Evolutionary conservation across 805 yeast genomes (phyloP), one percentile per base, ranked within the genome.

Genomic region (Metschnikowia matae): DNA sequence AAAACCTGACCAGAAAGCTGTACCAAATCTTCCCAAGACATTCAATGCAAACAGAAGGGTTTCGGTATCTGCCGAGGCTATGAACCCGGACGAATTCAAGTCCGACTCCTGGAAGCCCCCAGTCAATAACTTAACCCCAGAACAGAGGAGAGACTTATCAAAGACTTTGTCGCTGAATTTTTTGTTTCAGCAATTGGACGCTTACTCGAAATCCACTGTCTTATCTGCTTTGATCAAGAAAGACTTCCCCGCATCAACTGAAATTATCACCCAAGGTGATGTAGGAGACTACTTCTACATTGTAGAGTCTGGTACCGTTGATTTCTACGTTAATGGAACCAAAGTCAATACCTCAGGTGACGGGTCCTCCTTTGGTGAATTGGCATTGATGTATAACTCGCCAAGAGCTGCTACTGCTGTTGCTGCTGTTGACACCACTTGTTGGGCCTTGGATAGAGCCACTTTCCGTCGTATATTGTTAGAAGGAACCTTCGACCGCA

Each of bases 351-450:
- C 86, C 1, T 79, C 88, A n/a, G 85, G 88, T 8, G 83, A 89
- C 37, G 97, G 98, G 6, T 82, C 96, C 4, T 84, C 92, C 41
- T 94, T 94, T 69, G 99, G 99, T 64, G 99, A 94, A 69, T 79
- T 94, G 62, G 99, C 99, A 3, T 78, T 94, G 61, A 90, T 94
- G 96, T 92, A 94, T 74, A 92, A 94, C 68, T 84, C 97, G 17
- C 97, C 97, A 54, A 84, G 99, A 70, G 98, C 98, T 6, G 98
- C 98, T 8, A 89, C 98, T 1, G 97, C 88, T 1, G 67, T 75
- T 21, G 77, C 87, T 6, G 89, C 86, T 53, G 78, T 85, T 61
- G 81, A 82, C 32, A 75, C 92, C 46, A 68, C 72, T 14, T 70
- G 75, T 57, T 92, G 97, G 97, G 94, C 96, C 2, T 78, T 94